Evolutionary conservation across 164 flowering plant genomes (phyloP).

Genomic region (Aristolochia fimbriata): DNA sequence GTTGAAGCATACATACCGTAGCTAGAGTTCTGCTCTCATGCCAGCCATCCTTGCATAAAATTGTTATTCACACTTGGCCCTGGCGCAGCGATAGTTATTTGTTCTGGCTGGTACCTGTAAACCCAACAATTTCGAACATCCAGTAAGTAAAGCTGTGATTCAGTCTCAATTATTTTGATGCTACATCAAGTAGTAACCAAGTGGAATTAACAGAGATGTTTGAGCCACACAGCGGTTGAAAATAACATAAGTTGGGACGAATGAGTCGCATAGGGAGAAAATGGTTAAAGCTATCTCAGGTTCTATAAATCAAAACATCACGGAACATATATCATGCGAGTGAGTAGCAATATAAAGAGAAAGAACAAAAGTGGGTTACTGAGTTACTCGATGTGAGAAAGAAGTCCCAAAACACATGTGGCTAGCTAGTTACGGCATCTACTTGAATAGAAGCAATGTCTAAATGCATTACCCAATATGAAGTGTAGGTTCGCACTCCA

Average conservation of each 20-base stretch:
- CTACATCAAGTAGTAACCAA: neutral
- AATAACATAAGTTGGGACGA: neutral
- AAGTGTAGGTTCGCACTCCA: slow-evolving; percentile 77
- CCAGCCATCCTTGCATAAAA: slow-evolving; percentile 74
- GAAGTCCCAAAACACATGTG: too few relatives aligned
- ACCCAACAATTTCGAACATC: too few relatives aligned
- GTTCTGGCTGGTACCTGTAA: slow-evolving; percentile 36
- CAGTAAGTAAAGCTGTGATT: too few relatives aligned
- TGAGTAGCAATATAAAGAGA: too few relatives aligned
- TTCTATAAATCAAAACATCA: too few relatives aligned
- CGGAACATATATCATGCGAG: too few relatives aligned
- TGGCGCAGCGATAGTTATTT: slow-evolving; percentile 43
- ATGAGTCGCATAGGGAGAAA: too few relatives aligned
- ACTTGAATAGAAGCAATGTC: neutral
- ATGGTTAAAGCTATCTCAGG: too few relatives aligned
- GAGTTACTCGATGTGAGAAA: too few relatives aligned
- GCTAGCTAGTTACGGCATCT: too few relatives aligned
- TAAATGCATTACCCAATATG: slow-evolving; percentile 64
- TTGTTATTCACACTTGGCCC: slow-evolving; percentile 60
- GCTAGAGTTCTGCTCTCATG: slow-evolving; percentile 19
- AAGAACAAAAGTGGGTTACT: too few relatives aligned
- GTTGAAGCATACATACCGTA: neutral
- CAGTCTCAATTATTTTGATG: too few relatives aligned
- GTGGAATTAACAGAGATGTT: neutral
- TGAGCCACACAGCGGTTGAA: neutral